Conservation (phyloP, 805 yeast species). For the Candida sonorensis region DNA sequence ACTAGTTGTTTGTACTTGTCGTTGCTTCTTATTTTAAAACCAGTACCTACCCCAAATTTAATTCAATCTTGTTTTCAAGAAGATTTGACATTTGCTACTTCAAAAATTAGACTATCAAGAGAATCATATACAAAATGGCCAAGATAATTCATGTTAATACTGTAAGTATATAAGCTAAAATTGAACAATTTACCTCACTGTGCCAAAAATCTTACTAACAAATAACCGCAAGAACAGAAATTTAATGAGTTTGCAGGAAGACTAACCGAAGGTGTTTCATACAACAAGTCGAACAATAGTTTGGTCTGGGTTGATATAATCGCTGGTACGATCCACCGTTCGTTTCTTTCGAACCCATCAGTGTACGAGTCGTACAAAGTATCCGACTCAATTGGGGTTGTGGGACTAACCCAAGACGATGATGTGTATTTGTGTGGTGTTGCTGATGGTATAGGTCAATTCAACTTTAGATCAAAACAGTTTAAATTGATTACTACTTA, state of each 20-base stretch:
- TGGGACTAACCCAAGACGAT: slow-evolving; percentile 56
- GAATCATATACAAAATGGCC: too few relatives aligned
- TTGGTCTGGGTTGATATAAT: slow-evolving; percentile 44
- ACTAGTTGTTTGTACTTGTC: too few relatives aligned
- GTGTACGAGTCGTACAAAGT: slow-evolving; percentile 29
- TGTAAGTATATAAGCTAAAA: too few relatives aligned
- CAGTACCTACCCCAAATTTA: too few relatives aligned
- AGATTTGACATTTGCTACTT: too few relatives aligned
- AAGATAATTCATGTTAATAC: too few relatives aligned
- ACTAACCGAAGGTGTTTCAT: slow-evolving; percentile 62
- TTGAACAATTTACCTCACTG: too few relatives aligned
- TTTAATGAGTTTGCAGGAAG: slow-evolving; percentile 31
- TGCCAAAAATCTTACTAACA: too few relatives aligned
- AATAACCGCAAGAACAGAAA: slow-evolving; percentile 8
- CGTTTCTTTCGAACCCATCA: slow-evolving; percentile 19
- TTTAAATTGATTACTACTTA: slow-evolving; percentile 34
- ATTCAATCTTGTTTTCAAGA: too few relatives aligned
- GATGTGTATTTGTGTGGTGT: slow-evolving; percentile 54
- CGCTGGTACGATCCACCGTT: slow-evolving; percentile 34
- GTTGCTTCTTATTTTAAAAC: too few relatives aligned
- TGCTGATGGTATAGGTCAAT: slow-evolving; percentile 56
- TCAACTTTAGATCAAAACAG: slow-evolving; percentile 34
- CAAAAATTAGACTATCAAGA: too few relatives aligned
- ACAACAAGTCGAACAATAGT: slow-evolving; percentile 48
- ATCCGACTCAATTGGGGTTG: slow-evolving; percentile 56